Percentiles rank a stretch among this genome's conserved stretches.
phyloP scores from a whole-genome alignment of 192 early-diverging fungal species.

The Coemansia sp. region DNA sequence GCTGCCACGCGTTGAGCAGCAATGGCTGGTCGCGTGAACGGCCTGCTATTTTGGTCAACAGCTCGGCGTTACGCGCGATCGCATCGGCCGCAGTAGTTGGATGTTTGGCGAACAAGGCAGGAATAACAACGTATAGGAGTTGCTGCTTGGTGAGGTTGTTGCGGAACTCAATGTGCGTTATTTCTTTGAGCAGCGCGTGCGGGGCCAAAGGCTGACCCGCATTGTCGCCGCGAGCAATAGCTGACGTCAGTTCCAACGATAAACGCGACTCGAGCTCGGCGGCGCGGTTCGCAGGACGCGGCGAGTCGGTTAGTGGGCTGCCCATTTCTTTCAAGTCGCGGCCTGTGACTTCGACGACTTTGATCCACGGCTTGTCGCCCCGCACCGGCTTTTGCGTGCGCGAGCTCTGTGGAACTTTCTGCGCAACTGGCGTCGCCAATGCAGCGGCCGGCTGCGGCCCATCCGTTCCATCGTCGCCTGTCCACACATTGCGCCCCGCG shows the following conservation, averaged over 20 bases:
- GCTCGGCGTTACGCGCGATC: constrained; percentile 18
- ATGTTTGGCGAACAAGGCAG: constrained; percentile 50
- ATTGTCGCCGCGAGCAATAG: constrained; percentile 11
- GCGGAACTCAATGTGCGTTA: constrained; percentile 81
- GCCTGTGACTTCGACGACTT: constrained; percentile 41
- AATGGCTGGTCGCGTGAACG: constrained; percentile 41
- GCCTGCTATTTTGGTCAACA: constrained; percentile 40
- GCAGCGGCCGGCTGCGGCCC: constrained; percentile 32
- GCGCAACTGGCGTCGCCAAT: constrained; percentile 32
- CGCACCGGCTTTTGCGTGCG: constrained; percentile 15
- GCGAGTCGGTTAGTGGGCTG: constrained; percentile 25
- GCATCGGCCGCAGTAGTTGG: constrained; percentile 23
- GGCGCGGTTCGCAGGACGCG: constrained; percentile 23
- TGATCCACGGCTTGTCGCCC: constrained; percentile 46
- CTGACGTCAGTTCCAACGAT: constrained; percentile 20
- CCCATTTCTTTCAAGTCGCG: constrained; percentile 46
- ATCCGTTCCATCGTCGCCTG: background rate
- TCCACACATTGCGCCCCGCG: constrained; percentile 23
- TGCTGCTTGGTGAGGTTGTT: constrained; percentile 79
- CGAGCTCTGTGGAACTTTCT: constrained; percentile 27
- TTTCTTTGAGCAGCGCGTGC: constrained; percentile 71
- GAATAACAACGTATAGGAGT: constrained; percentile 66
- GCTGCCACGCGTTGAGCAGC: constrained; percentile 52
- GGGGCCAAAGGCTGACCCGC: constrained; percentile 18
- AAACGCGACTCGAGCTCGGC: constrained; percentile 36